Evolutionary conservation across 257 asterid genomes (phyloP), one percentile per base, ranked within the genome.

Genomic region (Cynanchum wilfordii): DNA sequence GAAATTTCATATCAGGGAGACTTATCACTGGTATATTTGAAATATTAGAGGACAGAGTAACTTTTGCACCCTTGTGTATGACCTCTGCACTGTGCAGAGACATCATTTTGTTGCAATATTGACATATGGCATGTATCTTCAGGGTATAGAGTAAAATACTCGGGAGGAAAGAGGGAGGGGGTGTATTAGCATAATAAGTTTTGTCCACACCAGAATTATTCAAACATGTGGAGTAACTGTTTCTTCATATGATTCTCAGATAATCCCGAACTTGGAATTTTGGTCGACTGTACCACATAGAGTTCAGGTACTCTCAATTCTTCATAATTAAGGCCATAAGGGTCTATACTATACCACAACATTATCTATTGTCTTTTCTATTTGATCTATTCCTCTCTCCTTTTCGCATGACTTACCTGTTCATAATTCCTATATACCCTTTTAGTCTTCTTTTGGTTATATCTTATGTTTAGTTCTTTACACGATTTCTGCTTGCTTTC

Each of bases 241-340:
- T 68, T 66, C 58, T 73, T 78, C 76, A 76, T 54, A 62, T 71
- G 59, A 64, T 71, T 78, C 81, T 76, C 88, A 94, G 97, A 77
- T 88, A 42, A 87, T 94, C 59, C 99, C 97, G 17, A 88, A 94
- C 88, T 75, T 94, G 90, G 99, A 91, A 82, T 79, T 91, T 29
- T 94, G 99, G 99, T 88, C 88, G 76, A 88, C 93, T 84, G 69
- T 94, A 75, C 99, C 97, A 1, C 97, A 86, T 63, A 80, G 78
- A 81, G 51, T 84, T 77, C 97, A 91, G 97, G 99, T 94, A 79
- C 50, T 6, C 45, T 20, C 68, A 27, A 20, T 66, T n/a, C 40
- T 67, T 10, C 42, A 22, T 49, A 47, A 55, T 27, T 44, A 6
- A 20, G 20, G 65, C 38, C 16, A 59, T 13, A 19, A 59, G 45